phyloP scores from a whole-genome alignment of 1,284 basidiomycete genomes.

The Inonotus hispidus region DNA sequence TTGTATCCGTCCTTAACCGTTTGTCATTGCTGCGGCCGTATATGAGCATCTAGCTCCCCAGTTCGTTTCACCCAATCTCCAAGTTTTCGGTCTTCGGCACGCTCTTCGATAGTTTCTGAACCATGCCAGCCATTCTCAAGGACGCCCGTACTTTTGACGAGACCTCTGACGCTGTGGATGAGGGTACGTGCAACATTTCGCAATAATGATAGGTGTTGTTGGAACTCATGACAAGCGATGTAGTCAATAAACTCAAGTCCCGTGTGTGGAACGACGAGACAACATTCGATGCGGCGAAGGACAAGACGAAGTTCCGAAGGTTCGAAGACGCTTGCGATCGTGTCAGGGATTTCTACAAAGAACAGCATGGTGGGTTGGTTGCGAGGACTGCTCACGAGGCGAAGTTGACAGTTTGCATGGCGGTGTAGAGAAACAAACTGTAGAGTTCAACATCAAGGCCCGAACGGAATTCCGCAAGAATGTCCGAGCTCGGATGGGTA shows the following conservation, averaged over 20 bases:
- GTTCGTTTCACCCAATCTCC: neutral
- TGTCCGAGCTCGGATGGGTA: conserved; percentile 56
- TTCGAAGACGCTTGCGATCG: conserved; percentile 77
- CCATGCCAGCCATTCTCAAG: neutral
- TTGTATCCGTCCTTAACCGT: conserved; percentile 1
- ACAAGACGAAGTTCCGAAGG: conserved; percentile 70
- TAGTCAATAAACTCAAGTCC: conserved; percentile 18
- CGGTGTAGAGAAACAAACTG: conserved; percentile 76
- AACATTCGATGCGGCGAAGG: conserved; percentile 68
- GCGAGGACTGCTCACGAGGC: neutral
- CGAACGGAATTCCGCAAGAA: conserved; percentile 64
- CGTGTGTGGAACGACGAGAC: conserved; percentile 51
- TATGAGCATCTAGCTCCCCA: neutral
- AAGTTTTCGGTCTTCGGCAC: too few relatives aligned
- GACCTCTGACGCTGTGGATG: conserved; percentile 69
- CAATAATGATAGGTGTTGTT: neutral
- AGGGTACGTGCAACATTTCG: conserved; percentile 39
- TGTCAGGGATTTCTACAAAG: conserved; percentile 83
- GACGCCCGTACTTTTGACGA: conserved; percentile 46
- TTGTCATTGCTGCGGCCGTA: neutral
- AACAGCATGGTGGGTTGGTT: conserved; percentile 68
- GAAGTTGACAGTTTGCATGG: conserved; percentile 1
- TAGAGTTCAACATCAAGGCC: conserved; percentile 77
- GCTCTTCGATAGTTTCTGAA: too few relatives aligned
- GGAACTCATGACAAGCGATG: neutral